Evolutionary conservation across 2,329 filamentous ascomycete genomes (phyloP).

Genomic region (Colletotrichum lini): DNA sequence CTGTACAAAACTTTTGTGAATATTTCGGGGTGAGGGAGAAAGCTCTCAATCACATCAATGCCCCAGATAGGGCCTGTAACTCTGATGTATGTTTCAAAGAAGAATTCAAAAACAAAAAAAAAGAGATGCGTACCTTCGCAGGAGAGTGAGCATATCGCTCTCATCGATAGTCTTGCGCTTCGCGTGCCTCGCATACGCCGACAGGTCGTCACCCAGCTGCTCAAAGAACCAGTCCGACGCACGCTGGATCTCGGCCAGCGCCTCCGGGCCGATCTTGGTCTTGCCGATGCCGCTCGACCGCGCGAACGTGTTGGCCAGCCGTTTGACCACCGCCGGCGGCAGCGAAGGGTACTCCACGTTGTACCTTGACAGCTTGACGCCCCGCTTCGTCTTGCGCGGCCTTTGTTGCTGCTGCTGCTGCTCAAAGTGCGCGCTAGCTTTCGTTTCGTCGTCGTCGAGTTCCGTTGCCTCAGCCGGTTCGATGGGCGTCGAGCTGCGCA

Average conservation of each 20-base stretch:
- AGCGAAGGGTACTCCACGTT: slow-evolving; percentile 84
- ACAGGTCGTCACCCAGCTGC: slow-evolving; percentile 84
- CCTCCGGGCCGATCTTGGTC: slow-evolving; percentile 79
- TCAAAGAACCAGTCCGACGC: slow-evolving; percentile 95
- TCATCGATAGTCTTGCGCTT: slow-evolving; percentile 89
- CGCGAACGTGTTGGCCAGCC: slow-evolving; percentile 79
- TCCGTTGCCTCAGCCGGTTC: slow-evolving; percentile 12
- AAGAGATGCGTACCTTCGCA: slow-evolving; percentile 78
- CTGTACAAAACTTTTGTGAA: slow-evolving; percentile 21
- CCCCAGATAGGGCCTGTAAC: slow-evolving; percentile 21
- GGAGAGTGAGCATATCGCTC: slow-evolving; percentile 83
- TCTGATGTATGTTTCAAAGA: slow-evolving; percentile 37
- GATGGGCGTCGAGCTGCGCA: slow-evolving; percentile 47
- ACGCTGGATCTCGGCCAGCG: slow-evolving; percentile 81
- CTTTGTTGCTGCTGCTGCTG: slow-evolving; percentile 27
- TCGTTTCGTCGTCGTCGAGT: slow-evolving; percentile 40
- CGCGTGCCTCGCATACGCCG: slow-evolving; percentile 85
- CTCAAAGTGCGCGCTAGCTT: slow-evolving; percentile 34
- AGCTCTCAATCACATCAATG: slow-evolving; percentile 16
- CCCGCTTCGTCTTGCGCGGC: slow-evolving; percentile 56
- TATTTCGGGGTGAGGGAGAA: slow-evolving; percentile 31
- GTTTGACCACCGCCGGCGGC: slow-evolving; percentile 80
- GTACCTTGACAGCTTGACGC: slow-evolving; percentile 75
- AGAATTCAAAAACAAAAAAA: slow-evolving; percentile 45
- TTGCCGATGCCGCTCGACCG: slow-evolving; percentile 76